A percentile compares a stretch with the other conserved stretches of the same genome.
Conservation (phyloP, 1,139 yeast species). For the Lodderomyces theae region DNA sequence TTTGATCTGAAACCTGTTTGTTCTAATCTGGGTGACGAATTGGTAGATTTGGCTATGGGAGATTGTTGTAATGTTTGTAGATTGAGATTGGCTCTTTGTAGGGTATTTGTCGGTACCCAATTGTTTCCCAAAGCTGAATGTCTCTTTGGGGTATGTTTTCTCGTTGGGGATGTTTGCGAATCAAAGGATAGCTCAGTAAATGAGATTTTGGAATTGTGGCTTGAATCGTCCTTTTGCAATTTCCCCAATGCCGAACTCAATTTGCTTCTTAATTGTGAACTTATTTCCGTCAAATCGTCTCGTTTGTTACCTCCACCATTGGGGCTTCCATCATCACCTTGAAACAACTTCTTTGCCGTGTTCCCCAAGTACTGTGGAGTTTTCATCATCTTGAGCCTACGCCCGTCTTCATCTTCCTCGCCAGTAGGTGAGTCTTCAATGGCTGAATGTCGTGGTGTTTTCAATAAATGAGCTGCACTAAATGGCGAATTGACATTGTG, state of each 20-base stretch:
- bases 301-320: conserved; percentile 17
- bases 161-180: conserved; percentile 31
- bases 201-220: conserved; percentile 20
- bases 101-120: conserved; percentile 25
- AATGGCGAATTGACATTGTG: conserved; percentile 31
- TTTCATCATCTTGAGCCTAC: conserved; percentile 29
- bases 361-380: conserved; percentile 40
- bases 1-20: conserved; percentile 3
- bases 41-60: conserved; percentile 19
- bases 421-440: conserved; percentile 19
- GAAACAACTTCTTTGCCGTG: conserved; percentile 36
- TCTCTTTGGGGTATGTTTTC: conserved; percentile 15
- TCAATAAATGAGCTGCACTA: conserved; percentile 25
- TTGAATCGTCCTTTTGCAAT: conserved; percentile 25
- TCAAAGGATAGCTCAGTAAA: conserved; percentile 36
- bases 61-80: conserved; percentile 40
- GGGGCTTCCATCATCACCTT: conserved; percentile 12
- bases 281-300: conserved; percentile 40
- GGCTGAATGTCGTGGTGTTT: conserved; percentile 36
- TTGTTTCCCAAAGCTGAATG: conserved; percentile 5
- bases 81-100: conserved; percentile 32
- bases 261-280: conserved; percentile 36
- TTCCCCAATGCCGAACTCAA: conserved; percentile 43
- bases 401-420: conserved; percentile 13
- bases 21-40: conserved; percentile 8